A percentile compares a stretch with the other conserved stretches of the same genome.
Conservation (phyloP, 345 rosid genomes). For the Turnera subulata region DNA sequence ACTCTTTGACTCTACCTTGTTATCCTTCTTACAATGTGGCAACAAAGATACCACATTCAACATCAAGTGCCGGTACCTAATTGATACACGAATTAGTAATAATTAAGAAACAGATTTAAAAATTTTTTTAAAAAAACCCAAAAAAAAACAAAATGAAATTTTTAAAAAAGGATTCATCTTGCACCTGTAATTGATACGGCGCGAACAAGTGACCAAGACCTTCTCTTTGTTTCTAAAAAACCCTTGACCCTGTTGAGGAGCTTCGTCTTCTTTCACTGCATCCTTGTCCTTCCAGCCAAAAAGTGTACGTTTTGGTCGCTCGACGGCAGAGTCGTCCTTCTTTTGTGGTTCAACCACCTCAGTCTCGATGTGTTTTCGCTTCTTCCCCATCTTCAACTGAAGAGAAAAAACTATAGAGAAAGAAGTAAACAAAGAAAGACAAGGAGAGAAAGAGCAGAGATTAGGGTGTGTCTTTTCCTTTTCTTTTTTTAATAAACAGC, state of each 20-base stretch:
- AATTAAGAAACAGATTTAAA: neutral
- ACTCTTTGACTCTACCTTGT: conserved; percentile 76
- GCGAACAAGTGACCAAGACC: conserved; percentile 89
- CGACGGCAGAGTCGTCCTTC: conserved; percentile 48
- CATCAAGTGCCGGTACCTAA: conserved; percentile 97
- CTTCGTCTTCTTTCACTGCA: conserved; percentile 27
- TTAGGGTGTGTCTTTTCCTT: no score
- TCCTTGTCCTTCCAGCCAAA: conserved; percentile 76
- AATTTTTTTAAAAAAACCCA: neutral
- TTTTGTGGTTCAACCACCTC: conserved; percentile 34
- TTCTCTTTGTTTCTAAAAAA: conserved; percentile 89
- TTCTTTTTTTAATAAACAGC: no score
- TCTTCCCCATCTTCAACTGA: conserved; percentile 52
- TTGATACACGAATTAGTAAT: no score
- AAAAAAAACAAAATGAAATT: neutral
- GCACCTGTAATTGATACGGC: conserved; percentile 95
- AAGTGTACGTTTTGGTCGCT: conserved; percentile 72
- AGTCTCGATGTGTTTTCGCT: conserved; percentile 71
- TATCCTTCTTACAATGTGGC: conserved; percentile 96
- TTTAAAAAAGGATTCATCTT: neutral
- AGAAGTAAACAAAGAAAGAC: no score
- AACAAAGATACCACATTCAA: conserved; percentile 82
- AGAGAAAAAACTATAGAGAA: no score
- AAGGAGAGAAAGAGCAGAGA: no score
- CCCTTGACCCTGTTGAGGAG: conserved; percentile 8